Conservation (phyloP, 1,284 basidiomycete species). For the Tilletia horrida region DNA sequence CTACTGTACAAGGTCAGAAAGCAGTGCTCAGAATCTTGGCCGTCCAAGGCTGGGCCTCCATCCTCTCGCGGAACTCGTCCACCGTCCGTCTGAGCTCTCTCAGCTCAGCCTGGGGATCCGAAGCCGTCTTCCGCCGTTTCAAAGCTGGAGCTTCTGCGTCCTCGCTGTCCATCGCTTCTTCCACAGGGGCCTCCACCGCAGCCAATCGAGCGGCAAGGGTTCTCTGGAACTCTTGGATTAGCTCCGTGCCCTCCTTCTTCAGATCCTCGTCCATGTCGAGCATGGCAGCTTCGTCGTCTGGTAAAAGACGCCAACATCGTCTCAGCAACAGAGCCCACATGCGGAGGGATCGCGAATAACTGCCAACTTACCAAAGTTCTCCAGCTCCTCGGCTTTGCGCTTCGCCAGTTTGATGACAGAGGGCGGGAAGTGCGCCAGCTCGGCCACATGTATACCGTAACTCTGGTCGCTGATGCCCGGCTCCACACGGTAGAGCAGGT, state of each 20-base stretch:
- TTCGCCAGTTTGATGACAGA: slow-evolving; percentile 89
- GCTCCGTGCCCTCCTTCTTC: slow-evolving; percentile 71
- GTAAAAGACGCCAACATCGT: not conserved
- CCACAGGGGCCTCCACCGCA: not conserved
- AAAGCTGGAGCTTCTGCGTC: slow-evolving; percentile 50
- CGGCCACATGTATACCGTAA: slow-evolving; percentile 96
- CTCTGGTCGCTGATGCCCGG: slow-evolving; percentile 73
- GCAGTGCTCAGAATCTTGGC: slow-evolving; percentile 10
- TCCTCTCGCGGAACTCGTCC: slow-evolving; percentile 17
- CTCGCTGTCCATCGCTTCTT: slow-evolving; percentile 52
- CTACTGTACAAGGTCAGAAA: not conserved
- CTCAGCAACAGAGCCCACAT: slow-evolving; percentile 4
- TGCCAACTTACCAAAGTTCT: slow-evolving; percentile 77
- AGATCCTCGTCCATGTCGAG: slow-evolving; percentile 59
- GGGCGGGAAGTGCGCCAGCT: slow-evolving; percentile 92
- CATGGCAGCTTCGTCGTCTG: slow-evolving; percentile 21
- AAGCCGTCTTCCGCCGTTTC: slow-evolving; percentile 12
- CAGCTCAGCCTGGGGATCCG: slow-evolving; percentile 11
- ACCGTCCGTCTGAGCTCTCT: slow-evolving; percentile 24
- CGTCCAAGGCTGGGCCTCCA: slow-evolving; percentile 15
- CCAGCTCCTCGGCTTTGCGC: slow-evolving; percentile 90
- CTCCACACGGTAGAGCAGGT: slow-evolving; percentile 89
- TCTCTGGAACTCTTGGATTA: slow-evolving; percentile 75
- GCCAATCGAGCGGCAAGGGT: slow-evolving; percentile 63
- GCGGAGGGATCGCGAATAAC: too few species aligned